Conservation (phyloP, 2,329 filamentous ascomycete genomes). For the Colletotrichum falcatum region DNA sequence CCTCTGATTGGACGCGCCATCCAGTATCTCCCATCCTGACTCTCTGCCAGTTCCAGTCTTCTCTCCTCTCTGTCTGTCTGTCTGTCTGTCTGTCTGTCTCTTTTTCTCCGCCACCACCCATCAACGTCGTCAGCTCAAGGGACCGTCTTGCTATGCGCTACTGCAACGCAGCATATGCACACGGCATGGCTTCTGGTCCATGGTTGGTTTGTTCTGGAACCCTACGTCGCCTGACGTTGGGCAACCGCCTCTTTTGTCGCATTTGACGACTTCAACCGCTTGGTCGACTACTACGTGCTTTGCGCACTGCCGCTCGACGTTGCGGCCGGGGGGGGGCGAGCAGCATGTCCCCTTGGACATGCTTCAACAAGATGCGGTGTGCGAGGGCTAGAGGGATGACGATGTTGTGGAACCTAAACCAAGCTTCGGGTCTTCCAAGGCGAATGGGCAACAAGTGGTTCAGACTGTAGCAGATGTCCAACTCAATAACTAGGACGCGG, state of each 20-base stretch:
- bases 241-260: slow-evolving; percentile 2
- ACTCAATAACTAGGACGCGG: not conserved
- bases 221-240: slow-evolving; percentile 27
- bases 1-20: slow-evolving; percentile 22
- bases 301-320: not conserved
- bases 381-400: slow-evolving; percentile 21
- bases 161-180: slow-evolving; percentile 31
- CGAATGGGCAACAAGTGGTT: slow-evolving; percentile 20
- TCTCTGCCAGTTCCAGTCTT: not conserved
- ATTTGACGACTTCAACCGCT: slow-evolving; percentile 12
- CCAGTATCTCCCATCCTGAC: slow-evolving; percentile 1
- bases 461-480: slow-evolving; percentile 27
- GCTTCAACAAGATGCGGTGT: slow-evolving; percentile 33
- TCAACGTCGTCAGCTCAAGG: slow-evolving; percentile 14
- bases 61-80: not conserved
- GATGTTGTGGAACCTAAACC: slow-evolving; percentile 29
- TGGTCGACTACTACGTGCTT: not conserved
- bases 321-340: not conserved
- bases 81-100: not conserved
- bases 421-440: slow-evolving; percentile 23
- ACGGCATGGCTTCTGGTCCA: slow-evolving; percentile 1
- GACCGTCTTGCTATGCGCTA: slow-evolving; percentile 17
- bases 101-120: slow-evolving; percentile 22
- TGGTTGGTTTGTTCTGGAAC: not conserved
- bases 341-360: not conserved